Conservation (phyloP, 1,139 yeast genomes). For the Hyphopichia burtonii region DNA sequence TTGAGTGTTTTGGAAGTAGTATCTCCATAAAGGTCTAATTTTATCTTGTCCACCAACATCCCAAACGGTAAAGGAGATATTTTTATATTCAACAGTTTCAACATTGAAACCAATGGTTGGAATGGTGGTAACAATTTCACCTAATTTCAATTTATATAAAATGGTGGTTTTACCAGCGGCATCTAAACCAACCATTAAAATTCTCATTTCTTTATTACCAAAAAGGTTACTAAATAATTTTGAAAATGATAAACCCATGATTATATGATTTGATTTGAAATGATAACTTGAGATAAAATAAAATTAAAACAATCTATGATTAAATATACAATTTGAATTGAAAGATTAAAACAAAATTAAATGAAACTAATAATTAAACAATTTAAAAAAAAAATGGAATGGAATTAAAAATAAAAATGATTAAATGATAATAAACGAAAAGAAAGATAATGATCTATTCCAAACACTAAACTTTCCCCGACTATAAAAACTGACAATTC, state of each 20-base stretch:
- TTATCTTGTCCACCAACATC: slow-evolving; percentile 98
- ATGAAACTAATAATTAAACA: neutral
- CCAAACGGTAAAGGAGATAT: slow-evolving; percentile 93
- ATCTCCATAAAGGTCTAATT: slow-evolving; percentile 95
- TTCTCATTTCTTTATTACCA: slow-evolving; percentile 84
- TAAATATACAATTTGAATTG: neutral
- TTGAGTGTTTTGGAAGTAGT: slow-evolving; percentile 91
- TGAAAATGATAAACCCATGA: slow-evolving; percentile 86
- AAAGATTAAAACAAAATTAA: neutral
- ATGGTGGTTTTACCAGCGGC: slow-evolving; percentile 94
- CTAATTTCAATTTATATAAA: slow-evolving; percentile 83
- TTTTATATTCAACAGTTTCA: slow-evolving; percentile 91
- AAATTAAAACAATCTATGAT: neutral
- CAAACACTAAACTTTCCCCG: too few species aligned
- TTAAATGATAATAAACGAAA: too few species aligned
- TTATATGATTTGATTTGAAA: neutral
- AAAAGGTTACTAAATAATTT: slow-evolving; percentile 85
- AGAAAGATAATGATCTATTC: too few species aligned
- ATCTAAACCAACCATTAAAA: slow-evolving; percentile 91
- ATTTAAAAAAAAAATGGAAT: slow-evolving; percentile 1
- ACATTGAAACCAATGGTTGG: slow-evolving; percentile 95
- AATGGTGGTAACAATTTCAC: slow-evolving; percentile 90
- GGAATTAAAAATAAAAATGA: slow-evolving; percentile 2
- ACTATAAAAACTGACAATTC: neutral
- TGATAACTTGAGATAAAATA: neutral